These are phyloP conservation scores for Asterochloris sp. DNA, from an alignment of 139 green algal genomes.

Conservation along the genomic window DNA sequence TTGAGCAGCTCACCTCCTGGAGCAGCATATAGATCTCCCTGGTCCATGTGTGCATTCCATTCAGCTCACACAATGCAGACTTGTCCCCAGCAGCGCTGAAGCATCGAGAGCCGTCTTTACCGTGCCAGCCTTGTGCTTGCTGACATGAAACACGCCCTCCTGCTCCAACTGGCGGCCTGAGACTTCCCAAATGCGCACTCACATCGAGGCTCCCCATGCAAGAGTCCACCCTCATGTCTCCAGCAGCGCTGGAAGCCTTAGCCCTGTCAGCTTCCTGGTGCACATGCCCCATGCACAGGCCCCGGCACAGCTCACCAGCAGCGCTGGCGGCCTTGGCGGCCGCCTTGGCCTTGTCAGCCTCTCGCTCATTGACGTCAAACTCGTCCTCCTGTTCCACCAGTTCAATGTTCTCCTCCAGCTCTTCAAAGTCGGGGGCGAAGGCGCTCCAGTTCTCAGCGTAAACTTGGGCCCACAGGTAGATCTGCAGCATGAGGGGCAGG, in stretches of 20 bases:
- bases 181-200: neutral
- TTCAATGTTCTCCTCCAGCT: conserved; percentile 87
- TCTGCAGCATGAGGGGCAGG: conserved; percentile 8
- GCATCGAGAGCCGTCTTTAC: no score
- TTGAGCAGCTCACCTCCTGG: no score
- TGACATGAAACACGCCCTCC: neutral
- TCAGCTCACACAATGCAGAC: no score
- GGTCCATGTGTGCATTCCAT: no score
- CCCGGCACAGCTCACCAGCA: neutral
- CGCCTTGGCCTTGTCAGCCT: conserved; percentile 3
- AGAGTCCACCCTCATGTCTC: neutral
- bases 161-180: neutral
- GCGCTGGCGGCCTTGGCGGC: neutral
- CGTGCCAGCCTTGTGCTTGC: no score
- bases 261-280: neutral
- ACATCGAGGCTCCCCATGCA: neutral
- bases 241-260: neutral
- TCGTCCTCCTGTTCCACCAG: conserved; percentile 93
- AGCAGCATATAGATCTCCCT: no score
- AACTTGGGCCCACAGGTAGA: conserved; percentile 83
- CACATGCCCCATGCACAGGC: neutral
- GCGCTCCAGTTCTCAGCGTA: conserved; percentile 89
- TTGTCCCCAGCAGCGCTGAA: no score
- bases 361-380: conserved; percentile 76
- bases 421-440: conserved; percentile 93